Evolutionary conservation across 176 grass and related monocot species (phyloP).

Genomic region (Oropetium thomaeum): DNA sequence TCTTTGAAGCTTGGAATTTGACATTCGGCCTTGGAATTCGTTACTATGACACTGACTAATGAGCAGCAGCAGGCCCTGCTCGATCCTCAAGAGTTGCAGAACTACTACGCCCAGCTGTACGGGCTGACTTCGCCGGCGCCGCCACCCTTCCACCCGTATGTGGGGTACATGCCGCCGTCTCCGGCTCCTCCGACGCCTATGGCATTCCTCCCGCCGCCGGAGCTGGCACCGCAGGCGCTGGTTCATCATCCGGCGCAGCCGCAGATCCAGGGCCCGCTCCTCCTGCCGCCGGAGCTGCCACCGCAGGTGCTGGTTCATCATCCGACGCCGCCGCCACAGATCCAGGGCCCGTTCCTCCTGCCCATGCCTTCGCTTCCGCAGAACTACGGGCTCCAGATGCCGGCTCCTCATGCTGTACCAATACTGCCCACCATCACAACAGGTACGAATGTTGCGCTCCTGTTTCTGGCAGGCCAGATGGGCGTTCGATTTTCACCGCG

Average conservation of each 20-base stretch:
- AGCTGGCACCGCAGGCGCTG: slow-evolving; percentile 23
- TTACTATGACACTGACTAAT: neutral
- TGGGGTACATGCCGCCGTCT: slow-evolving; percentile 54
- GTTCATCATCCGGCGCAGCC: slow-evolving; percentile 41
- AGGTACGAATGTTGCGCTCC: slow-evolving; percentile 24
- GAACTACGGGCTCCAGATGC: slow-evolving; percentile 59
- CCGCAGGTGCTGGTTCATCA: slow-evolving; percentile 19
- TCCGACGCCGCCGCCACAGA: slow-evolving; percentile 34
- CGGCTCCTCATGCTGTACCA: slow-evolving; percentile 29
- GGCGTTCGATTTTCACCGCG: neutral
- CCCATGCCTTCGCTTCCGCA: slow-evolving; percentile 35
- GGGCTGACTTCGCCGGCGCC: slow-evolving; percentile 46
- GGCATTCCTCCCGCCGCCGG: neutral
- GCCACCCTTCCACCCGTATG: slow-evolving; percentile 51
- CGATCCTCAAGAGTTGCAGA: slow-evolving; percentile 51
- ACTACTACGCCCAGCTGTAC: slow-evolving; percentile 66
- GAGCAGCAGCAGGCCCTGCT: slow-evolving; percentile 54
- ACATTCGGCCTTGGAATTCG: neutral
- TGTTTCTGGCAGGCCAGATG: neutral
- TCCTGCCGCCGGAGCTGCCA: neutral
- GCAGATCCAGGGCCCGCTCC: slow-evolving; percentile 26
- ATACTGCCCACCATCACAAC: slow-evolving; percentile 31
- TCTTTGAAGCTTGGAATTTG: neutral
- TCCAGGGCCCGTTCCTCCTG: slow-evolving; percentile 38
- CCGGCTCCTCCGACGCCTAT: slow-evolving; percentile 17